A percentile compares a stretch with the other conserved stretches of the same genome.
phyloP scores from a whole-genome alignment of 1,139 yeast genomes.

The Candida tetrigidarum region DNA sequence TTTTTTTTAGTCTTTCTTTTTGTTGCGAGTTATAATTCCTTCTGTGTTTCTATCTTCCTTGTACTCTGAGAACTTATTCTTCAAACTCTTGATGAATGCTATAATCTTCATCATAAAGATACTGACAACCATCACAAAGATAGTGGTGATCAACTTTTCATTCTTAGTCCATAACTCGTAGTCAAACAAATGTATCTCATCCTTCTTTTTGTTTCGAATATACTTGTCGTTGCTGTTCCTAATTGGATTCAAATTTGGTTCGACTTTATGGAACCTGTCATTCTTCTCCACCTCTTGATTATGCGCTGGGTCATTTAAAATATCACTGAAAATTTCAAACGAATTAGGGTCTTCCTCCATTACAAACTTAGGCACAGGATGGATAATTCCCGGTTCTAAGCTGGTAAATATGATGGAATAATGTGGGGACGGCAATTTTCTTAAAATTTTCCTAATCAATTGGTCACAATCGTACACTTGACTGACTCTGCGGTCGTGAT shows the following conservation, averaged over 20 bases:
- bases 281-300: slow-evolving; percentile 60
- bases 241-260: slow-evolving; percentile 35
- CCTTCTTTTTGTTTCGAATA: slow-evolving; percentile 33
- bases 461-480: slow-evolving; percentile 48
- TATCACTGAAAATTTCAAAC: slow-evolving; percentile 49
- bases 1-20: slow-evolving; percentile 9
- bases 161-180: slow-evolving; percentile 43
- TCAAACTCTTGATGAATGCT: slow-evolving; percentile 10
- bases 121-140: slow-evolving; percentile 31
- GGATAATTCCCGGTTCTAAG: slow-evolving; percentile 24
- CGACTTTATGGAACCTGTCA: slow-evolving; percentile 39
- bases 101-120: slow-evolving; percentile 19
- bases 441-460: slow-evolving; percentile 51
- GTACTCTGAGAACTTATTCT: slow-evolving; percentile 10
- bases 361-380: slow-evolving; percentile 36
- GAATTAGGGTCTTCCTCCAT: slow-evolving; percentile 33
- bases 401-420: slow-evolving; percentile 56
- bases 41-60: slow-evolving; percentile 6
- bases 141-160: slow-evolving; percentile 42
- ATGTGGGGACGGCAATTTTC: slow-evolving; percentile 73
- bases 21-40: slow-evolving; percentile 9
- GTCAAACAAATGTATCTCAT: slow-evolving; percentile 43
- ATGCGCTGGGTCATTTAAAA: slow-evolving; percentile 50
- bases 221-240: slow-evolving; percentile 40
- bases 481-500: slow-evolving; percentile 8